These are phyloP conservation scores for Berkeleyomyces rouxiae DNA, from an alignment of 2,329 filamentous ascomycete genomes.

Conservation along the genomic window DNA sequence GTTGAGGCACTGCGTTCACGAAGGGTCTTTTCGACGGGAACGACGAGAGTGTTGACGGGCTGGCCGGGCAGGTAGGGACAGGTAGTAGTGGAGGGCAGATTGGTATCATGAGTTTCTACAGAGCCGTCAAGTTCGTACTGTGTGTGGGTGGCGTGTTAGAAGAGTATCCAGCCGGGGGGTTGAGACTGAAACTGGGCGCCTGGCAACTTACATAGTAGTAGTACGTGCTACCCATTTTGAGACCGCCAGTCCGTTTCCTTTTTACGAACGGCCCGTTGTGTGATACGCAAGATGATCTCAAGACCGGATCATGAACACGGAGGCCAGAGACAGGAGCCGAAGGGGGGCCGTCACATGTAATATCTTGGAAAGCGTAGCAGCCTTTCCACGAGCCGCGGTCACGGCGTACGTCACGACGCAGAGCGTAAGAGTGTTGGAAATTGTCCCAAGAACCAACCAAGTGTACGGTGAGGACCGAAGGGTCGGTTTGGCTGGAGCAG, in stretches of 20 bases:
- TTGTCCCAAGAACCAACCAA: constrained; percentile 93
- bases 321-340: neutral
- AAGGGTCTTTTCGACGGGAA: constrained; percentile 52
- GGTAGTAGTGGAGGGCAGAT: constrained; percentile 54
- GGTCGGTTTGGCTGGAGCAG: constrained; percentile 36
- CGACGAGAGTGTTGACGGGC: constrained; percentile 64
- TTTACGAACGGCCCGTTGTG: neutral
- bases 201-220: constrained; percentile 71
- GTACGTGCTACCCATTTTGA: constrained; percentile 86
- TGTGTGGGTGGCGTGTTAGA: constrained; percentile 1
- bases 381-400: constrained; percentile 69
- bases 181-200: neutral
- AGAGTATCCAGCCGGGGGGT: neutral
- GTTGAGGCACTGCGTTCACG: constrained; percentile 49
- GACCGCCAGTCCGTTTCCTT: constrained; percentile 40
- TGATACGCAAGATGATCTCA: neutral
- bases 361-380: constrained; percentile 72
- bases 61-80: constrained; percentile 85
- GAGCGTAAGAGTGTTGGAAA: constrained; percentile 59
- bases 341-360: constrained; percentile 51
- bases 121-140: constrained; percentile 74
- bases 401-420: constrained; percentile 64
- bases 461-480: constrained; percentile 51
- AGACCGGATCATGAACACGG: neutral
- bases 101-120: constrained; percentile 57